phyloP scores from a whole-genome alignment of 768 basidiomycete genomes.

The Hydnomerulius pinastri region DNA sequence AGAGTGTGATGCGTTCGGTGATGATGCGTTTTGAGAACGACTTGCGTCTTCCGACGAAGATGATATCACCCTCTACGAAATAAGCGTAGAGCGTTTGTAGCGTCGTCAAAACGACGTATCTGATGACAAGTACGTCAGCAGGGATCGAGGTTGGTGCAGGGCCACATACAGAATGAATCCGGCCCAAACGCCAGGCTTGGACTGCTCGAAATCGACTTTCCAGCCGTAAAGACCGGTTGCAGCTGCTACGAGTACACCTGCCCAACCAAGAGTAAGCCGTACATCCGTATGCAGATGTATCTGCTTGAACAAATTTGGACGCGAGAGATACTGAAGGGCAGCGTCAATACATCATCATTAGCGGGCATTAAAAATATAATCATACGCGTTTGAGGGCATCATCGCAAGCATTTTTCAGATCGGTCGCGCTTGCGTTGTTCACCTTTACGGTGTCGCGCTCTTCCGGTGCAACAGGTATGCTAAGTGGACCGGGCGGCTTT shows the following conservation, averaged over 20 bases:
- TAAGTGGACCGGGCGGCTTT: conserved; percentile 56
- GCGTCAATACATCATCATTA: neutral
- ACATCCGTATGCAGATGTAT: conserved; percentile 89
- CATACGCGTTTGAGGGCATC: conserved; percentile 88
- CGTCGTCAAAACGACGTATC: conserved; percentile 73
- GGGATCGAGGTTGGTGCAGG: conserved; percentile 4
- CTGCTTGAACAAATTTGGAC: conserved; percentile 82
- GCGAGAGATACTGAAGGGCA: conserved; percentile 69
- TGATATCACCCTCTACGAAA: conserved; percentile 79
- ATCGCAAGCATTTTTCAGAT: conserved; percentile 76
- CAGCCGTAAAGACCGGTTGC: conserved; percentile 86
- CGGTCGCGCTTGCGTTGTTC: conserved; percentile 56
- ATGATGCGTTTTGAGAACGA: conserved; percentile 91
- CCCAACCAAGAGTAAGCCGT: conserved; percentile 84
- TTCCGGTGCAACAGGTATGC: conserved; percentile 42
- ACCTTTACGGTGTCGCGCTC: conserved; percentile 60
- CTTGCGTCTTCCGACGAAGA: conserved; percentile 90
- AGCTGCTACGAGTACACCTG: conserved; percentile 77
- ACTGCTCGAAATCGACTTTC: conserved; percentile 85
- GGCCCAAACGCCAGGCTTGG: conserved; percentile 76
- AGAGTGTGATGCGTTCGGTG: conserved; percentile 83
- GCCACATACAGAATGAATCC: conserved; percentile 74
- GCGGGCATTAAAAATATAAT: conserved; percentile 8
- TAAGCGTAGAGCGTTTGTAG: conserved; percentile 82
- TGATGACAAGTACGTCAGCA: conserved; percentile 31